Evolutionary conservation across 1,284 basidiomycete species (phyloP), one percentile per base, ranked within the genome.

Genomic region (Trametes polyzona): DNA sequence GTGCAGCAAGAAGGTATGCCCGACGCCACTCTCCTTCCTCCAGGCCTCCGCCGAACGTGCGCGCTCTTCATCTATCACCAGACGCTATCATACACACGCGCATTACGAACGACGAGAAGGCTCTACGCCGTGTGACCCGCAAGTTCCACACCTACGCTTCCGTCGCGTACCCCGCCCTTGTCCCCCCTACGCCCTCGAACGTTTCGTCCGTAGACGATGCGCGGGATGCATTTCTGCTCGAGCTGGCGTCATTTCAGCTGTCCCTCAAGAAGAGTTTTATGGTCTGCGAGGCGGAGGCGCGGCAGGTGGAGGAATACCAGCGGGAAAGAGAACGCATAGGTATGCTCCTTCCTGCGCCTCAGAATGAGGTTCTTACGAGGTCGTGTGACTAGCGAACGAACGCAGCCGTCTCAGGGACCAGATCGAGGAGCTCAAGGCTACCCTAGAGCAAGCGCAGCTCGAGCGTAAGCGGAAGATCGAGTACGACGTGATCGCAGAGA

Each of bases 281-380:
- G 83, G 85, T 90, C 46, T 92, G 90, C 66, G 87, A 91, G 67
- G 90, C 90, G 7, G 90, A 93, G 74, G 82, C 82, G 47, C 77
- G 90, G 64, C 89, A 93, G 71, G 90, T 91, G 1, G 86, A 90
- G 65, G 87, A 90, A 70, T 93, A 93, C 68, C 81, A 89, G 64
- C 76, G 79, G 37, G 89, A 92, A 66, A 81, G 81, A 48, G 78
- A 82, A 61, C 74, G 81, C 62, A 90, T 92, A 68, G 87, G 90
- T 89, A 68, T 43, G 83, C 76, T 6, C 27, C 40, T 43, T 41
- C 35, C 30, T 41, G n/a, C 11, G 23, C 19, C 29, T 12, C 41
- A 44, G 26, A 46, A 32, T 50, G 47, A 43, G 37, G 59, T 57
- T 37, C 51, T 52, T 29, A 62, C 57, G 23, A 41, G 37, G 46